Evolutionary conservation across 805 yeast genomes (phyloP).

Genomic region (Dipodascus albidus): DNA sequence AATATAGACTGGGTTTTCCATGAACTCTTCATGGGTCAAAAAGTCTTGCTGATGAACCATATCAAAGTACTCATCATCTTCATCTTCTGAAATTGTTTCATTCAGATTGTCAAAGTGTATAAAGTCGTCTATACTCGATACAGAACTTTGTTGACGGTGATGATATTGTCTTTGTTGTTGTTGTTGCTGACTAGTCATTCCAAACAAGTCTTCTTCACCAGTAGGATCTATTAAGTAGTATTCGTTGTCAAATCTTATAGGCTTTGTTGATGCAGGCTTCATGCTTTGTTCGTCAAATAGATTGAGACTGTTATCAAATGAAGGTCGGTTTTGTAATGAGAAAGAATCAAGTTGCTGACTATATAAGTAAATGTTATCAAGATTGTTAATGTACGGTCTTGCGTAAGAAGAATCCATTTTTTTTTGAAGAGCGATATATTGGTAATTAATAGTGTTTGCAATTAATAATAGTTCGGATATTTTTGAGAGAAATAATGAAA

Average conservation of each 20-base stretch:
- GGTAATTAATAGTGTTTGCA: neutral
- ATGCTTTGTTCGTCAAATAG: neutral
- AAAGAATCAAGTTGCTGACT: neutral
- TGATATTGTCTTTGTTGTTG: neutral
- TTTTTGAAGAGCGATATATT: too few species aligned
- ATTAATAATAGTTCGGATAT: too few species aligned
- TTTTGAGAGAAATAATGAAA: too few species aligned
- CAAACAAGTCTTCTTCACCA: neutral
- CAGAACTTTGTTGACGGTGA: neutral
- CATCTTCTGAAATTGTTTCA: neutral
- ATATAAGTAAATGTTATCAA: neutral
- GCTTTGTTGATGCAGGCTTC: neutral
- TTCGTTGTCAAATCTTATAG: constrained; percentile 1
- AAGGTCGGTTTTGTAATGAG: too few species aligned
- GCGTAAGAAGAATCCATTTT: neutral
- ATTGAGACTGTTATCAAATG: too few species aligned
- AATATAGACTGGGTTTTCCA: neutral
- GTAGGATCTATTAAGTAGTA: neutral
- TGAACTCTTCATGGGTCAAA: neutral
- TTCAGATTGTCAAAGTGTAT: neutral
- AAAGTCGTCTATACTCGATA: neutral
- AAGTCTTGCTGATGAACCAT: neutral
- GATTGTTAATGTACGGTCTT: neutral
- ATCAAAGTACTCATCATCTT: neutral
- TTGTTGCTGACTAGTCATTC: neutral